These are phyloP conservation scores for Neotropicomus parvogracilis DNA, from an alignment of 1,284 basidiomycete genomes.

Conservation along the genomic window DNA sequence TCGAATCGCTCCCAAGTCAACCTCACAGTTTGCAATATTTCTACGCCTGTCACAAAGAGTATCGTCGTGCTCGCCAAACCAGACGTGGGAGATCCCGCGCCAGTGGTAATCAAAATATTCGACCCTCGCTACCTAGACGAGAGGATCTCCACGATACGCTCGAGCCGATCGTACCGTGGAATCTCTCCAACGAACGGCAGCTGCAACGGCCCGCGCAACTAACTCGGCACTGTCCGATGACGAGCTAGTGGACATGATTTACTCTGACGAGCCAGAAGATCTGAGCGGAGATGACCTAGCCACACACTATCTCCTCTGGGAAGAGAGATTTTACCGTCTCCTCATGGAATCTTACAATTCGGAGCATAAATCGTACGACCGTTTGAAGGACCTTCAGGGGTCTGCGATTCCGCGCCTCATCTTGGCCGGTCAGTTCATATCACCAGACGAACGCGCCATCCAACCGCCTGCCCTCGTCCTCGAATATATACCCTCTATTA, in stretches of 20 bases:
- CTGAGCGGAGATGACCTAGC: background rate
- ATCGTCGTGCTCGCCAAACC: conserved; percentile 6
- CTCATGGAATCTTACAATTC: background rate
- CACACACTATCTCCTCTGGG: background rate
- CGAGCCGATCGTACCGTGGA: conserved; percentile 1
- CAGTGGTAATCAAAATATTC: conserved; percentile 9
- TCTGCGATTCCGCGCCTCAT: conserved; percentile 1
- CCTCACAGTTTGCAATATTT: conserved; percentile 5
- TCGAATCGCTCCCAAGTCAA: background rate
- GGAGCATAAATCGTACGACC: background rate
- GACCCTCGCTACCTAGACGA: conserved; percentile 5
- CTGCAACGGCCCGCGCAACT: background rate
- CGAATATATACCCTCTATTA: conserved; percentile 8
- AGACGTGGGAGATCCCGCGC: background rate
- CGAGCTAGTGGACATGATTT: background rate
- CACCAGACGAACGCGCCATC: conserved; percentile 6
- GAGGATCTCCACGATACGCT: background rate
- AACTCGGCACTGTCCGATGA: background rate
- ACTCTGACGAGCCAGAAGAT: background rate
- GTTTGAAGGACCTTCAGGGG: conserved; percentile 2
- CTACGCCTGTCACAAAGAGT: conserved; percentile 1
- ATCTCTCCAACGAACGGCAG: background rate
- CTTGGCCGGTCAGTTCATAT: background rate
- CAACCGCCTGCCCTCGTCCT: background rate
- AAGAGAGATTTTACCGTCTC: background rate